Conservation (phyloP, 176 grass and related monocot genomes). For the Musa beccarii region DNA sequence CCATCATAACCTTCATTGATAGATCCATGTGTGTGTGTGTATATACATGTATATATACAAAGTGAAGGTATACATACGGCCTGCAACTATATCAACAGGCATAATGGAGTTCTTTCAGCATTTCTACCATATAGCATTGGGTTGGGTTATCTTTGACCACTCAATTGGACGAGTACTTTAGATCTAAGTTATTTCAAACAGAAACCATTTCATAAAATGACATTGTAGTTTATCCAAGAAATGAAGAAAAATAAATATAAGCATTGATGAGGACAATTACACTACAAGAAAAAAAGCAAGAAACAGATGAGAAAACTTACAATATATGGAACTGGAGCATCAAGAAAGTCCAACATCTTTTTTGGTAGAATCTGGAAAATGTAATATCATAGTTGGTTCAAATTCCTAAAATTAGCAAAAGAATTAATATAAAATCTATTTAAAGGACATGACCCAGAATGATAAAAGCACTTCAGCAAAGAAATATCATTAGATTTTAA, state of each 20-base stretch:
- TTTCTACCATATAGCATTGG: neutral
- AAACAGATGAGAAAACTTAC: slow-evolving; percentile 48
- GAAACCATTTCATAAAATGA: neutral
- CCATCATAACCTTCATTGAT: too few relatives aligned
- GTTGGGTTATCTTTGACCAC: too few relatives aligned
- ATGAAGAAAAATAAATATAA: neutral
- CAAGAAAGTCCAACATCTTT: slow-evolving; percentile 85
- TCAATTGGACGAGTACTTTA: neutral
- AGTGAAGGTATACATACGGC: neutral
- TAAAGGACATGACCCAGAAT: neutral
- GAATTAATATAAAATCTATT: neutral
- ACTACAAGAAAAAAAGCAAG: neutral
- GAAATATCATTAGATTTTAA: neutral
- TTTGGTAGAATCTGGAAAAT: slow-evolving; percentile 71
- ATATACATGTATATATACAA: too few relatives aligned
- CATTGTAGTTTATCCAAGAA: neutral
- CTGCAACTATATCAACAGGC: neutral
- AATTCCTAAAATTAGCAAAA: neutral
- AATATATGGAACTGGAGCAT: slow-evolving; percentile 96
- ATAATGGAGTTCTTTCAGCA: neutral
- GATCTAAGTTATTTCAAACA: neutral
- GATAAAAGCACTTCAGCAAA: neutral
- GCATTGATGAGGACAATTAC: neutral
- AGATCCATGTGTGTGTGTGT: too few relatives aligned
- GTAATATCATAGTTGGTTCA: slow-evolving; percentile 4